Percentiles rank a stretch among this genome's conserved stretches.
phyloP scores from a whole-genome alignment of 2,329 filamentous ascomycete genomes.

The Myriosclerotinia curreyana region DNA sequence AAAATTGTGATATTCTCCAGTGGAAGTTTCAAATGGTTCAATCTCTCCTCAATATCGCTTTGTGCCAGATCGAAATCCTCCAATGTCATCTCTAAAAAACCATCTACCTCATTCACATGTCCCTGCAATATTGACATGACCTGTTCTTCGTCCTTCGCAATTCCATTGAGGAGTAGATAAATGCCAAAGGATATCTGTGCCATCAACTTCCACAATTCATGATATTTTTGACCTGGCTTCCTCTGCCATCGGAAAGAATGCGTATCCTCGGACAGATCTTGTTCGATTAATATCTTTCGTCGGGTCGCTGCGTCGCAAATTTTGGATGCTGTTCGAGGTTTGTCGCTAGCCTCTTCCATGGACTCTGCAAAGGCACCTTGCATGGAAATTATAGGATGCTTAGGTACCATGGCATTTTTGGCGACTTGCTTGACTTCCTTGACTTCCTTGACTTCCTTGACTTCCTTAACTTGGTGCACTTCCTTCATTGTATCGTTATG shows the following conservation, averaged over 20 bases:
- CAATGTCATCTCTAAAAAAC: slow-evolving; percentile 79
- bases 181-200: slow-evolving; percentile 93
- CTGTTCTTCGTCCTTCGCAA: slow-evolving; percentile 84
- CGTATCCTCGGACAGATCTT: slow-evolving; percentile 64
- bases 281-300: slow-evolving; percentile 65
- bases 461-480: slow-evolving; percentile 24
- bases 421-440: slow-evolving; percentile 3
- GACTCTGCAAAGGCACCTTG: slow-evolving; percentile 82
- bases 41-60: slow-evolving; percentile 74
- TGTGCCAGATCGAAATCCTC: slow-evolving; percentile 80
- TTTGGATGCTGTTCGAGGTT: slow-evolving; percentile 50
- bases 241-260: slow-evolving; percentile 75
- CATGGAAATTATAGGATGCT: slow-evolving; percentile 72
- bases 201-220: slow-evolving; percentile 85
- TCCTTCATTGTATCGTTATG: slow-evolving; percentile 34
- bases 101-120: slow-evolving; percentile 92
- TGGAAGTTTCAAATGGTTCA: slow-evolving; percentile 76
- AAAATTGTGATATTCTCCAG: slow-evolving; percentile 81
- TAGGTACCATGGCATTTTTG: slow-evolving; percentile 40
- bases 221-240: slow-evolving; percentile 71
- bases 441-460: too few relatives aligned
- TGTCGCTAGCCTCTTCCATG: slow-evolving; percentile 65
- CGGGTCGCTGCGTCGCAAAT: slow-evolving; percentile 58
- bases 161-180: slow-evolving; percentile 76
- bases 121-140: slow-evolving; percentile 85